Evolutionary conservation across 2,329 filamentous ascomycete species (phyloP).

Genomic region (Rugonectria rugulosa): DNA sequence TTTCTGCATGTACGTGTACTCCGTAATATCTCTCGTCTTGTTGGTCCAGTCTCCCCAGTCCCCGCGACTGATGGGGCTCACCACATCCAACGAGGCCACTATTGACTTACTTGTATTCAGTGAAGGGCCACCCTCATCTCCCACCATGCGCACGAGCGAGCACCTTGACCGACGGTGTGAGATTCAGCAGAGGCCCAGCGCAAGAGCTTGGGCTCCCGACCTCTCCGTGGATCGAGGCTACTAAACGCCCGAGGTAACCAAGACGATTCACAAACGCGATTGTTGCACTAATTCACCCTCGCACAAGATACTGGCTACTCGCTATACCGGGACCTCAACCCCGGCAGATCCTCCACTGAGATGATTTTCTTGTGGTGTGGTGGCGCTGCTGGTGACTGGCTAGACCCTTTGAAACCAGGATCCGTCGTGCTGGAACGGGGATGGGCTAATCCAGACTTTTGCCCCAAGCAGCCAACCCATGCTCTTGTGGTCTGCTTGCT

Average conservation of each 20-base stretch:
- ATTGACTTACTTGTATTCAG: too few species aligned
- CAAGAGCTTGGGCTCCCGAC: conserved; percentile 10
- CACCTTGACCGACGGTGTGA: background rate
- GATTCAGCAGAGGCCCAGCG: too few species aligned
- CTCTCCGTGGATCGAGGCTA: conserved; percentile 1
- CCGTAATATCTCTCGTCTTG: background rate
- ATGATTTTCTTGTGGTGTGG: conserved; percentile 28
- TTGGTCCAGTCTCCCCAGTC: background rate
- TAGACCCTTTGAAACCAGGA: conserved; percentile 6
- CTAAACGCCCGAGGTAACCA: too few species aligned
- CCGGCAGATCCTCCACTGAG: conserved; percentile 9
- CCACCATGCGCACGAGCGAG: too few species aligned
- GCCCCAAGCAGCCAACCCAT: too few species aligned
- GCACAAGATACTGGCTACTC: too few species aligned
- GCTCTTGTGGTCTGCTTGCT: background rate
- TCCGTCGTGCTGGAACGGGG: conserved; percentile 15
- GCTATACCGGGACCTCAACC: background rate
- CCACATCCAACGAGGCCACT: too few species aligned
- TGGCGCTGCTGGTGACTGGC: conserved; percentile 24
- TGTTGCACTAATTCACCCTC: too few species aligned
- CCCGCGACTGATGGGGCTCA: background rate
- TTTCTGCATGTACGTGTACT: too few species aligned
- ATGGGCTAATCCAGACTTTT: conserved; percentile 5
- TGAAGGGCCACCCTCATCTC: too few species aligned
- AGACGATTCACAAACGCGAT: too few species aligned